Evolutionary conservation across 306 rosid species (phyloP), one percentile per base, ranked within the genome.

Genomic region (Nissolia schottii): DNA sequence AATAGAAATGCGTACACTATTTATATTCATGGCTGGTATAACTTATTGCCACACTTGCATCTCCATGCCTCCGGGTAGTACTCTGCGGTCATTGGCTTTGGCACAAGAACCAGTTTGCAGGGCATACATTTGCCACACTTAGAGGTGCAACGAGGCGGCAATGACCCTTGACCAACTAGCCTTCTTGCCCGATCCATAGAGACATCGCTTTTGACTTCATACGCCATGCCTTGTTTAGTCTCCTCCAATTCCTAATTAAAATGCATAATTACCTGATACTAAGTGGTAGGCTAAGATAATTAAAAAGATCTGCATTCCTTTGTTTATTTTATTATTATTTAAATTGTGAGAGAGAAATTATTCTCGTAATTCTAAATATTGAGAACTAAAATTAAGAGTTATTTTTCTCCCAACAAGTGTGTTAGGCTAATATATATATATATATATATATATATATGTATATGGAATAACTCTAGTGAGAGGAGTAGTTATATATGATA

Each of bases 31-130:
- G 99, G 99, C 92, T 89, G 87, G 87, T 82, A 94, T 56, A 87
- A 68, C 83, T 73, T 94, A 67, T 91, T 87, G 81, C 97, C 92
- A 83, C 99, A 94, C 79, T 94, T 89, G 91, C 99, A 94, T 71
- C 95, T 85, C 99, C 99, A 94, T n/a, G 96, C 97, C 80, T 91
- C 96, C 0, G 97, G 97, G 76, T 91, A 94, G 73, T 94, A 91
- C 79, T 94, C 99, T 0, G 97, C 81, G 0, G 90, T 87, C 70
- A 91, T 92, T 28, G 95, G 95, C 85, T 91, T 93, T 0, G 95
- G 81, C 66, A 94, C 97, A 7, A 86, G 99, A 11, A 94, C 96
- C 2, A 97, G 88, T 65, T 66, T 82, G 64, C 99, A 94, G 0
- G 99, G 99, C 5, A 70, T 88, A 70, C 99, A 94, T 4, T 35